Base-by-base conservation (phyloP, 2,329 filamentous ascomycete genomes). In the Lachnellula suecica region DNA sequence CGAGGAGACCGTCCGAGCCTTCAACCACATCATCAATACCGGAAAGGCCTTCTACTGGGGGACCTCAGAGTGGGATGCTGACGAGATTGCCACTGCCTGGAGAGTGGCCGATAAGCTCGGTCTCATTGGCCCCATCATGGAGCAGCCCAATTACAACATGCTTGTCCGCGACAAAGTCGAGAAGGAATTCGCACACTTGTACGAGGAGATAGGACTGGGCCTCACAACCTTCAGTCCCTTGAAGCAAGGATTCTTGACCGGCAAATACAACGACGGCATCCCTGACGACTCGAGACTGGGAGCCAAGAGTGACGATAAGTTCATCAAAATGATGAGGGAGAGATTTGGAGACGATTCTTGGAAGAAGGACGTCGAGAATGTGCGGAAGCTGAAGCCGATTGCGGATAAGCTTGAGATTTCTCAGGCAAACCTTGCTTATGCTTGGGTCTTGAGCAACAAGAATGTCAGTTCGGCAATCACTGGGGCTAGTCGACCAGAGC, bases 31-130 rank as follows among this genome's bases (percentile, higher is more conserved):
- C 48, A 87, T 89, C 66, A 74, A 83, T 67, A 77, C 75, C 0
- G 85, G 85, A 59, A 84, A 87, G 71, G 81, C 83, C 2, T 81
- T 89, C 58, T 87, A 88, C 73, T 87, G 84, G 84, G 84, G 84
- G 38, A 88, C 84, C 0, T 86, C 82, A 0, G 82, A 87, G 67
- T 88, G 84, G 84, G 77, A 75, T 54, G 82, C 84, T 40, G 78
- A 80, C 53, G 83, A 87, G 71, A 87, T 88, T 63, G 77, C 79
- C 5, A 76, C 82, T 52, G 84, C 85, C 0, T 82, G 79, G 73
- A 73, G 80, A 13, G 74, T 82, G 54, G 81, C 84, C 29, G 82
- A 85, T 59, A 76, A 74, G 58, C 74, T 87, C 8, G 75, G 78
- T 13, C 72, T 88, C 37, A 78, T 87, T 55, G 83, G 81, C 7